Conservation (phyloP, 805 yeast genomes). For the Danielozyma ontarioensis region DNA sequence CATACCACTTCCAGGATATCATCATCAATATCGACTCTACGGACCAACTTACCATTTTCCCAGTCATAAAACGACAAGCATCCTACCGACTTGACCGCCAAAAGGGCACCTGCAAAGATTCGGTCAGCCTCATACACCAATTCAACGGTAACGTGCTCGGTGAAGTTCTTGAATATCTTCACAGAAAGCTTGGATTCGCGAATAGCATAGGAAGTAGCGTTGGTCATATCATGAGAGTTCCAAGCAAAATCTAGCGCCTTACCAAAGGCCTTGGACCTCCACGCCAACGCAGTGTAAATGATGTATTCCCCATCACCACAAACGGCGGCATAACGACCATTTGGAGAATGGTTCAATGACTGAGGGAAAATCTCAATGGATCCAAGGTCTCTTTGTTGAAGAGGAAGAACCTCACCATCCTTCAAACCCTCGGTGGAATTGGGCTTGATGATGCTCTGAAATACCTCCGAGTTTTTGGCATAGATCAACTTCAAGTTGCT, state of each 20-base stretch:
- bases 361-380: constrained; percentile 90
- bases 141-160: constrained; percentile 64
- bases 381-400: constrained; percentile 90
- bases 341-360: constrained; percentile 85
- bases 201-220: constrained; percentile 66
- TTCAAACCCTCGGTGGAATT: constrained; percentile 56
- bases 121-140: constrained; percentile 71
- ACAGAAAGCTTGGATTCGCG: constrained; percentile 65
- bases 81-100: constrained; percentile 80
- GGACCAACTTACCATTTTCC: constrained; percentile 80
- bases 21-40: constrained; percentile 76
- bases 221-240: constrained; percentile 78
- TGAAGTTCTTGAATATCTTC: constrained; percentile 76
- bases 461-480: constrained; percentile 88
- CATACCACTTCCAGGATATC: constrained; percentile 80
- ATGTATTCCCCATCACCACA: constrained; percentile 98
- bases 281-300: constrained; percentile 92
- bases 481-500: constrained; percentile 86
- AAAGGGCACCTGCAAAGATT: constrained; percentile 81
- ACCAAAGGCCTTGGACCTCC: constrained; percentile 96
- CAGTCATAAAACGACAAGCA: constrained; percentile 89
- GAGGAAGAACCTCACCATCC: constrained; percentile 76
- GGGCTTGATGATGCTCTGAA: constrained; percentile 70
- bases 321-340: constrained; percentile 94
- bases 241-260: constrained; percentile 87